These are phyloP conservation scores for Metarhizium anisopliae DNA, from an alignment of 2,329 filamentous ascomycete species.

Conservation along the genomic window DNA sequence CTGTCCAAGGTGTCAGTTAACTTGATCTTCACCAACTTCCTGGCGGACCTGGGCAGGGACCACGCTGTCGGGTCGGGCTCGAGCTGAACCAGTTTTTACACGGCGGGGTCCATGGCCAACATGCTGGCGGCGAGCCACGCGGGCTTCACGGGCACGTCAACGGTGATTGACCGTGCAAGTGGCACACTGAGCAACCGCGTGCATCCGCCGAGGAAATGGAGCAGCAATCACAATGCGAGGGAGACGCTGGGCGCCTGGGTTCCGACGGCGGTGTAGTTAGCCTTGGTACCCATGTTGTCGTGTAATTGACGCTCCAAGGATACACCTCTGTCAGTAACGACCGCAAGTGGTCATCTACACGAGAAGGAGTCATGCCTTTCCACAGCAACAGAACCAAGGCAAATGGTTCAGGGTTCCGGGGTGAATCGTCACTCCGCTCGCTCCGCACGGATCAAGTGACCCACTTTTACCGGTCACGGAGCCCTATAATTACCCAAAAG, in stretches of 20 bases:
- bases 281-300: too few relatives aligned
- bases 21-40: conserved; percentile 24
- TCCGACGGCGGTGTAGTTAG: conserved; percentile 2
- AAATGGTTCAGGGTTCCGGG: too few relatives aligned
- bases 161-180: conserved; percentile 15
- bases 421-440: too few relatives aligned
- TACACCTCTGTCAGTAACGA: too few relatives aligned
- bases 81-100: neutral
- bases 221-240: conserved; percentile 19
- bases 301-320: too few relatives aligned
- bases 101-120: conserved; percentile 18
- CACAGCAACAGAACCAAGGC: too few relatives aligned
- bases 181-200: conserved; percentile 12
- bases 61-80: conserved; percentile 15
- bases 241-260: conserved; percentile 12
- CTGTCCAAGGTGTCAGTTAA: conserved; percentile 19
- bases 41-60: conserved; percentile 15
- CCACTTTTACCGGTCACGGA: too few relatives aligned
- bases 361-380: too few relatives aligned
- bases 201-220: conserved; percentile 13
- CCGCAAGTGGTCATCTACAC: too few relatives aligned
- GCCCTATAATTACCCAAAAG: neutral
- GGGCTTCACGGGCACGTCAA: conserved; percentile 9
- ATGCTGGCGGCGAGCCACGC: conserved; percentile 13
- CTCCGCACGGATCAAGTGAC: too few relatives aligned